Conservation (phyloP, 306 rosid genomes). For the Senna siamea region DNA sequence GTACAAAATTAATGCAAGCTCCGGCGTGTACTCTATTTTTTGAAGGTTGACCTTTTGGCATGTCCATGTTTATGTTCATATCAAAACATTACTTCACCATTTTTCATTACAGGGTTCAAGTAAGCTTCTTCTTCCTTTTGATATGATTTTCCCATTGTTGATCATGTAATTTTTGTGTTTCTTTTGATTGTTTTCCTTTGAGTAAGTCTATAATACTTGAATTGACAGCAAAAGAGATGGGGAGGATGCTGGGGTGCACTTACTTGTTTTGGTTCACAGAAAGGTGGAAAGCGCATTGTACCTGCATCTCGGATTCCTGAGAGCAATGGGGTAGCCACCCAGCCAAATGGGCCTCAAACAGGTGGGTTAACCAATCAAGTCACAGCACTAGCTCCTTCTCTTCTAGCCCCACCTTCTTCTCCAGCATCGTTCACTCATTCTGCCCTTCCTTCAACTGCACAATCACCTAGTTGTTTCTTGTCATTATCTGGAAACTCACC, state of each 20-base stretch:
- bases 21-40: neutral
- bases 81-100: neutral
- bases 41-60: neutral
- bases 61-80: neutral
- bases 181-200: neutral
- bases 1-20: neutral
- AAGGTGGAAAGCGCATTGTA: constrained; percentile 93
- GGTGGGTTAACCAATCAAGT: constrained; percentile 70
- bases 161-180: neutral
- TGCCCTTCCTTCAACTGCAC: constrained; percentile 90
- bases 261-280: constrained; percentile 82
- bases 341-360: constrained; percentile 80
- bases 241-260: constrained; percentile 91
- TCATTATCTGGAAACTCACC: constrained; percentile 89
- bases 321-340: constrained; percentile 64
- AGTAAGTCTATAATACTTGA: constrained; percentile 31
- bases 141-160: neutral
- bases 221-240: constrained; percentile 92
- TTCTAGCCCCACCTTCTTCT: constrained; percentile 94
- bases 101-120: neutral
- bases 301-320: constrained; percentile 87
- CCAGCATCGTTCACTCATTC: constrained; percentile 95
- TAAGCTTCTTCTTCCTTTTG: neutral
- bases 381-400: constrained; percentile 78
- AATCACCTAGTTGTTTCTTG: constrained; percentile 83